Percentiles rank a stretch among this genome's conserved stretches.
Evolutionary conservation across 202 grass and related monocot species (phyloP).

Genomic region (Panicum hallii): DNA sequence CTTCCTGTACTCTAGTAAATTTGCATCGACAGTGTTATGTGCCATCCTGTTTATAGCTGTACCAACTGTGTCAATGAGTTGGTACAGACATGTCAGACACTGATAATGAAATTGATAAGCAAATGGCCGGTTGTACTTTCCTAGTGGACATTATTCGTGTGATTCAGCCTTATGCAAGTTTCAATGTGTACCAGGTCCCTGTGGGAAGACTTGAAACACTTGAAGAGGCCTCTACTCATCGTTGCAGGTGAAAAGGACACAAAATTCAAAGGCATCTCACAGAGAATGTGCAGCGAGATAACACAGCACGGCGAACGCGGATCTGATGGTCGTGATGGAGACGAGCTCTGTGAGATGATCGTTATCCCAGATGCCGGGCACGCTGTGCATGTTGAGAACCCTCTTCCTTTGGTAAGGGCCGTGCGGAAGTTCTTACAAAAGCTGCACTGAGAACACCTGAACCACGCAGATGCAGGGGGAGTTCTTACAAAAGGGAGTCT

Average conservation of each 20-base stretch:
- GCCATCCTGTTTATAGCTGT: constrained; percentile 12
- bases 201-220: constrained; percentile 87
- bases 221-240: constrained; percentile 76
- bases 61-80: background rate
- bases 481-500: background rate
- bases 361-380: constrained; percentile 81
- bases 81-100: background rate
- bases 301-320: constrained; percentile 26
- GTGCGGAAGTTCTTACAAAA: constrained; percentile 74
- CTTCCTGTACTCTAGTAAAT: constrained; percentile 32
- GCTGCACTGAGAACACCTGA: constrained; percentile 36
- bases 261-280: constrained; percentile 74
- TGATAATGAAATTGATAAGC: background rate
- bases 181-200: constrained; percentile 60
- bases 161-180: constrained; percentile 28
- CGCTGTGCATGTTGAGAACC: constrained; percentile 91
- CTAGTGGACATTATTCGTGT: constrained; percentile 1
- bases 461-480: background rate
- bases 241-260: constrained; percentile 83
- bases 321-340: constrained; percentile 35
- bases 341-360: constrained; percentile 60
- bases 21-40: constrained; percentile 23
- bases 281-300: constrained; percentile 71
- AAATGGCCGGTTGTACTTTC: background rate
- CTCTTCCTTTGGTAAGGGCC: constrained; percentile 79